Percentiles rank a stretch among this genome's conserved stretches.
Conservation (phyloP, 2,329 filamentous ascomycete species). For the Balansia obtecta region DNA sequence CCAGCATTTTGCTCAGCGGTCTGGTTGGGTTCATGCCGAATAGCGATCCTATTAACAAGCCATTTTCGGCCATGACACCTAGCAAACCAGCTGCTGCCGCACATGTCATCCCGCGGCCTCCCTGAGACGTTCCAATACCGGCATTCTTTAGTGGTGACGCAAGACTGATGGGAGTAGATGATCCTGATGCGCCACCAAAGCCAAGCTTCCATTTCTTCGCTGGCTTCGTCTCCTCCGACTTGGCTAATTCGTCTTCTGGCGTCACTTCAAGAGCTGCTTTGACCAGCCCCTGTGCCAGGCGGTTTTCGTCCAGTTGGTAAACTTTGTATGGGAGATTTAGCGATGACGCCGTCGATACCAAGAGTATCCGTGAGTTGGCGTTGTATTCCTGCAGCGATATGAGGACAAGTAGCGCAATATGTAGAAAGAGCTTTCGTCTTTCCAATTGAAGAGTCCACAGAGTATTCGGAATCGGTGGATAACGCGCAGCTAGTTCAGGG, state of each 20-base stretch:
- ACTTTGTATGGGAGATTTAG: constrained; percentile 53
- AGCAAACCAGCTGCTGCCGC: constrained; percentile 67
- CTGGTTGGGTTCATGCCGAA: constrained; percentile 85
- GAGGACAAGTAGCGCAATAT: constrained; percentile 58
- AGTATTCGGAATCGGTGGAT: constrained; percentile 46
- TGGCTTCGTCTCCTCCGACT: constrained; percentile 49
- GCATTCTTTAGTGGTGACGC: constrained; percentile 66
- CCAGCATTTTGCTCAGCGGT: constrained; percentile 78
- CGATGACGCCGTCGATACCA: constrained; percentile 58
- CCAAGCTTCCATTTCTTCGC: constrained; percentile 62
- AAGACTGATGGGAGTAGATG: constrained; percentile 45
- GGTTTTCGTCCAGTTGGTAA: constrained; percentile 59
- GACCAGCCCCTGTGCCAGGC: constrained; percentile 62
- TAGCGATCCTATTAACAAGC: constrained; percentile 66
- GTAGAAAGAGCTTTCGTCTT: constrained; percentile 55
- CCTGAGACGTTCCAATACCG: constrained; percentile 67
- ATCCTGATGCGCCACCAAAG: constrained; percentile 27
- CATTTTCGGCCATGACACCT: constrained; percentile 67
- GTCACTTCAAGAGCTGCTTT: constrained; percentile 49
- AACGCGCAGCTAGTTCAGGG: constrained; percentile 34
- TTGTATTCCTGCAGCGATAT: constrained; percentile 69
- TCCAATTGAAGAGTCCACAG: constrained; percentile 47
- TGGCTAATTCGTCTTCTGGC: constrained; percentile 18
- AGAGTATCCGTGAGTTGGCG: constrained; percentile 58
- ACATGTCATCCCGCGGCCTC: constrained; percentile 61